Conservation (phyloP, 257 asterid species). For the Primulina eburnea region DNA sequence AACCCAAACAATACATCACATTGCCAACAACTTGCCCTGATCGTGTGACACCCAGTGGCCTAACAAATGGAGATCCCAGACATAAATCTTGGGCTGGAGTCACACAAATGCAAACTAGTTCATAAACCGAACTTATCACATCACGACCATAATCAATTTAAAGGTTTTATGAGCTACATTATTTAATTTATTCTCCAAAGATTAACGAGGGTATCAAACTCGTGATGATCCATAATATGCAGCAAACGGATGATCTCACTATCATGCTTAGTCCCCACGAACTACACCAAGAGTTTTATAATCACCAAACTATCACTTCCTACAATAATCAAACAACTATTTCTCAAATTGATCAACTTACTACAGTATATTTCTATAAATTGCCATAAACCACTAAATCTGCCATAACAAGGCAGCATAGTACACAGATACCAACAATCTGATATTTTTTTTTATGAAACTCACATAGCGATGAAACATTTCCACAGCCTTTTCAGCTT, state of each 20-base stretch:
- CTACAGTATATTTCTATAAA: not conserved
- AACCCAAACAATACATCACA: not conserved
- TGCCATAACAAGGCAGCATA: not conserved
- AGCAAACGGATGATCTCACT: too few relatives aligned
- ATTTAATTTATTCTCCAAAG: not conserved
- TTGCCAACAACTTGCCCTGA: not conserved
- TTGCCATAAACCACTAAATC: not conserved
- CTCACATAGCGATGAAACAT: conserved; percentile 80
- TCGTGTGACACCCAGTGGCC: too few relatives aligned
- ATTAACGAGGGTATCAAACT: not conserved
- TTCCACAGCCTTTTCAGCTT: conserved; percentile 87
- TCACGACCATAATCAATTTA: too few relatives aligned
- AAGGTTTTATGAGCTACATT: too few relatives aligned
- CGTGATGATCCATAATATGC: too few relatives aligned
- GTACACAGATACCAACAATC: not conserved
- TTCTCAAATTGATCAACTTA: conserved; percentile 6
- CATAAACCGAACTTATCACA: too few relatives aligned
- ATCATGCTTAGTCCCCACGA: too few relatives aligned
- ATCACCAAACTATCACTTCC: conserved; percentile 1
- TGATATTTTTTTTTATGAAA: not conserved
- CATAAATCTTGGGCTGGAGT: too few relatives aligned
- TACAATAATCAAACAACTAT: not conserved
- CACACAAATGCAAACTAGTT: too few relatives aligned
- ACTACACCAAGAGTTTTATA: too few relatives aligned
- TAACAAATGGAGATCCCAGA: too few relatives aligned